These are phyloP conservation scores for Hypoxylon sp. DNA, from an alignment of 2,329 filamentous ascomycete species.

Conservation along the genomic window DNA sequence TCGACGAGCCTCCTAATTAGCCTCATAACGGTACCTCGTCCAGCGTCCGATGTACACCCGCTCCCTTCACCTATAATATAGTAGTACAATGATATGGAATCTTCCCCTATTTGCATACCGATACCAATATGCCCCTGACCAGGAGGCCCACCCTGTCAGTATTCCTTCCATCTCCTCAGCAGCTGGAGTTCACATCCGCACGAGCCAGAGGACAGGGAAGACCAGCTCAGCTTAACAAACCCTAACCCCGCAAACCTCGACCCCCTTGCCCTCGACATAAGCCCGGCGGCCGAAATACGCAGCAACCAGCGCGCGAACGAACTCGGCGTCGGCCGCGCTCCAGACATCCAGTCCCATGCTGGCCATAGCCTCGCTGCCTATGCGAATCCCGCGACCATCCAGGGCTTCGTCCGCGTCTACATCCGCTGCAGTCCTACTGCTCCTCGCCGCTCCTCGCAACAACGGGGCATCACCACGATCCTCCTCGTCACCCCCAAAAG, in stretches of 20 bases:
- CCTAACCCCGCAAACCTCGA: slow-evolving; percentile 77
- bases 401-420: slow-evolving; percentile 48
- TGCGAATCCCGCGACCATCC: slow-evolving; percentile 56
- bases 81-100: too few species aligned
- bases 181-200: too few species aligned
- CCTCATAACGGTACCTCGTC: too few species aligned
- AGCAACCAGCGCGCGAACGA: slow-evolving; percentile 68
- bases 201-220: too few species aligned
- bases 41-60: too few species aligned
- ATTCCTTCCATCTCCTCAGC: too few species aligned
- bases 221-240: slow-evolving; percentile 66
- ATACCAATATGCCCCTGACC: too few species aligned
- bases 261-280: slow-evolving; percentile 71
- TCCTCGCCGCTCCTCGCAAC: too few species aligned
- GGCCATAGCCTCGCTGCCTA: slow-evolving; percentile 71
- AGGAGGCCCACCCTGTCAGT: too few species aligned
- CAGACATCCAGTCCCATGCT: slow-evolving; percentile 81
- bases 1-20: neutral
- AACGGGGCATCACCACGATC: slow-evolving; percentile 33
- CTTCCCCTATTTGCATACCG: too few species aligned
- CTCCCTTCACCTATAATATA: too few species aligned
- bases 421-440: too few species aligned
- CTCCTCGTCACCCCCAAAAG: slow-evolving; percentile 49
- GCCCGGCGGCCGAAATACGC: slow-evolving; percentile 73
- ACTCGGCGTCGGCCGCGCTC: slow-evolving; percentile 75